Conservation (phyloP, 2,329 filamentous ascomycete species). For the Sclerotinia minor region DNA sequence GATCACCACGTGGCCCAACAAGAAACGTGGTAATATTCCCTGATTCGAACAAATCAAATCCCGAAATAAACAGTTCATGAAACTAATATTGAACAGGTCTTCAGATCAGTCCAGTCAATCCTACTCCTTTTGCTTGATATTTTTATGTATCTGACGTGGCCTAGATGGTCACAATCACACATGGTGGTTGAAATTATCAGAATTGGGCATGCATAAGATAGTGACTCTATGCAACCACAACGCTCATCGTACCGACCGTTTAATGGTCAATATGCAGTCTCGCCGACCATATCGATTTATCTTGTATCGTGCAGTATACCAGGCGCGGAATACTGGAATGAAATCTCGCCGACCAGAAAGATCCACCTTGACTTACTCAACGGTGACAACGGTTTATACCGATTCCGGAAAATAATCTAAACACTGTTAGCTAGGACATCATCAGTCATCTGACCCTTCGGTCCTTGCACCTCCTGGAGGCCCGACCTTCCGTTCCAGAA, state of each 20-base stretch:
- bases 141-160: not conserved
- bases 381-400: not conserved
- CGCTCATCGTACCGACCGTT: not conserved
- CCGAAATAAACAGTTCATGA: not conserved
- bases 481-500: not conserved
- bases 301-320: not conserved
- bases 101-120: not conserved
- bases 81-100: not conserved
- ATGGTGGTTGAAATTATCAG: not conserved
- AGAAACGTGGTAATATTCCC: not conserved
- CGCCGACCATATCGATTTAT: not conserved
- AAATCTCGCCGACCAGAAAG: slow-evolving; percentile 5
- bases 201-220: not conserved
- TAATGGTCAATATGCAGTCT: not conserved
- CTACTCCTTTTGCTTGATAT: not conserved
- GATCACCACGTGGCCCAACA: not conserved
- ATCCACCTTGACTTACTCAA: not conserved
- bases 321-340: not conserved
- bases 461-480: not conserved
- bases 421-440: not conserved
- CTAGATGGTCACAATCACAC: not conserved
- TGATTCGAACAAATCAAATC: not conserved
- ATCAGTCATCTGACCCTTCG: not conserved
- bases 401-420: not conserved
- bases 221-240: slow-evolving; percentile 5